A percentile compares a stretch with the other conserved stretches of the same genome.
phyloP scores from a whole-genome alignment of 177 flowering plant species.

The Vitis hybrid region DNA sequence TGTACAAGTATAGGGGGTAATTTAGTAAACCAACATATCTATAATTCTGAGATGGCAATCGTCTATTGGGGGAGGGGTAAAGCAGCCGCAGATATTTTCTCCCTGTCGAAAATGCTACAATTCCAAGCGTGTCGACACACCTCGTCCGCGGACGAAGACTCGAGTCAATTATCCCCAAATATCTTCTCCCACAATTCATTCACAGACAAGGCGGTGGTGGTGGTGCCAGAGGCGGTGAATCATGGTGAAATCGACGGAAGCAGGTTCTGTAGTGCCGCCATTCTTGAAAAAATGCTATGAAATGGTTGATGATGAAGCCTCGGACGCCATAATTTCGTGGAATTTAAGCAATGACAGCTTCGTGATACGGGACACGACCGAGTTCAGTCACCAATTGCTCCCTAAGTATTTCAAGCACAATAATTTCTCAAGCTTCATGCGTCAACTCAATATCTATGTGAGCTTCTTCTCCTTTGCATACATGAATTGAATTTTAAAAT shows the following conservation, averaged over 20 bases:
- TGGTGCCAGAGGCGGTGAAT: too few species aligned
- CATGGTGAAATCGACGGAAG: constrained; percentile 41
- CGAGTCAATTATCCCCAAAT: too few species aligned
- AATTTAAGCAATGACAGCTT: constrained; percentile 32
- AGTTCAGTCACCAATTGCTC: constrained; percentile 40
- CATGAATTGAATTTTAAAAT: not conserved
- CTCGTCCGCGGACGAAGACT: too few species aligned
- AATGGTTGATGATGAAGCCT: constrained; percentile 54
- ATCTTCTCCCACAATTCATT: too few species aligned
- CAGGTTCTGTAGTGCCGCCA: constrained; percentile 36
- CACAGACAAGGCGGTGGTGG: too few species aligned
- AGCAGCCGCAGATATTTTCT: too few species aligned
- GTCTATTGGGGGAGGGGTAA: too few species aligned
- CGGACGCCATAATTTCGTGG: constrained; percentile 53
- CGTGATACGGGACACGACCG: constrained; percentile 43
- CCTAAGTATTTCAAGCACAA: constrained; percentile 63
- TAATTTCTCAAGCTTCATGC: constrained; percentile 55
- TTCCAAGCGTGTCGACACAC: too few species aligned
- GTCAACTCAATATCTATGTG: constrained; percentile 64
- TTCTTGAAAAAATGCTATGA: constrained; percentile 60
- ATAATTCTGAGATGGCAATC: too few species aligned
- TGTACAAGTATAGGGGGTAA: too few species aligned
- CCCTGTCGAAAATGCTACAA: too few species aligned
- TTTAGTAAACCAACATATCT: too few species aligned
- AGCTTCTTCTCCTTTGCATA: constrained; percentile 8